phyloP scores from a whole-genome alignment of 139 green algal species.

The Picochlorum costavermella region DNA sequence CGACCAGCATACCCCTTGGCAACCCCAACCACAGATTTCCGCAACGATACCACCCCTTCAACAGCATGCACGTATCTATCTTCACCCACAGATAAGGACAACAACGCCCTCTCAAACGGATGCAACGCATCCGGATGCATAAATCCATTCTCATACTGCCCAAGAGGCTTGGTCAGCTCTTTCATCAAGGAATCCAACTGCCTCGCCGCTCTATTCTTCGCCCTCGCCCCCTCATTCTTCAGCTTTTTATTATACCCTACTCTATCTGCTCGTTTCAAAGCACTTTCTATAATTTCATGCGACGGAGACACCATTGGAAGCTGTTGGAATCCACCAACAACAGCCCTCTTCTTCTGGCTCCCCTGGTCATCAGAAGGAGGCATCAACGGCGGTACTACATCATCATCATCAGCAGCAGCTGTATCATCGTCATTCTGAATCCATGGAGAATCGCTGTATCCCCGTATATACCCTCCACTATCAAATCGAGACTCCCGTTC shows the following conservation, averaged over 20 bases:
- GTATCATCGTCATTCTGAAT: too few relatives aligned
- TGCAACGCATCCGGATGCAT: slow-evolving; percentile 55
- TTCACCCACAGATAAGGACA: slow-evolving; percentile 79
- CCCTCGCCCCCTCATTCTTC: slow-evolving; percentile 66
- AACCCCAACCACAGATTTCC: slow-evolving; percentile 28
- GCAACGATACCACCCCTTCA: slow-evolving; percentile 26
- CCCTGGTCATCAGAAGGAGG: not conserved
- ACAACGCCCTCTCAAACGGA: slow-evolving; percentile 81
- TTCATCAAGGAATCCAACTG: slow-evolving; percentile 72
- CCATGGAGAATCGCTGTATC: too few relatives aligned
- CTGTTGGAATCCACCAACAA: slow-evolving; percentile 38
- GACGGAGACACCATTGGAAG: slow-evolving; percentile 49
- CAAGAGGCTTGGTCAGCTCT: slow-evolving; percentile 36
- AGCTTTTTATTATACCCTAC: slow-evolving; percentile 35
- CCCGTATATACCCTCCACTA: too few relatives aligned
- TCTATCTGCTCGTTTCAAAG: slow-evolving; percentile 44
- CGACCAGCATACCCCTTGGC: slow-evolving; percentile 64
- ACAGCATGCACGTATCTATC: slow-evolving; percentile 51
- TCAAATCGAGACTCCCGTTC: too few relatives aligned
- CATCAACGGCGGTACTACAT: too few relatives aligned
- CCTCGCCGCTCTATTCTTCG: slow-evolving; percentile 52
- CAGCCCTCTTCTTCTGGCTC: not conserved
- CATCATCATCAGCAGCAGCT: too few relatives aligned
- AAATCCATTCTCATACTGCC: slow-evolving; percentile 61
- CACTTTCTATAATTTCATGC: slow-evolving; percentile 54